Evolutionary conservation across 208 protist genomes (phyloP).

Genomic region (Pavlovales sp.): DNA sequence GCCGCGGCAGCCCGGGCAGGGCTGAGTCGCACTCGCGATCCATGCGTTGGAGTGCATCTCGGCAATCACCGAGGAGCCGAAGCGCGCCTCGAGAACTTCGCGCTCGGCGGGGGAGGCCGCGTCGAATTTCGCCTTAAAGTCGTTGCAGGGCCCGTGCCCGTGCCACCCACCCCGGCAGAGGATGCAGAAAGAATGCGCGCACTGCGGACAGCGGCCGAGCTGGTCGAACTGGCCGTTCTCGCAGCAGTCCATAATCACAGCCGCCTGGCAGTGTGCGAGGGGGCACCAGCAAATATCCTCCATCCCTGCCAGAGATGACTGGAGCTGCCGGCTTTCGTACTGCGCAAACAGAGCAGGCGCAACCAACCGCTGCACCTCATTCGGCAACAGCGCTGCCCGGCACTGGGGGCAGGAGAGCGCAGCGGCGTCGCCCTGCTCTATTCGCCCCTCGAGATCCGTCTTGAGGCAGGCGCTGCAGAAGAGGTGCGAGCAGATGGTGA

Average conservation of each 20-base stretch:
- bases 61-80: background rate
- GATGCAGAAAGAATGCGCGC: slow-evolving; percentile 3
- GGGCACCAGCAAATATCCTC: slow-evolving; percentile 18
- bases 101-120: background rate
- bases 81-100: background rate
- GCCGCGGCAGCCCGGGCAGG: slow-evolving; percentile 8
- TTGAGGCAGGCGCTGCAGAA: slow-evolving; percentile 8
- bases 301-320: background rate
- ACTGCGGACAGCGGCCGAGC: background rate
- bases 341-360: background rate
- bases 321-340: background rate
- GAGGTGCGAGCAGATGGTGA: slow-evolving; percentile 1
- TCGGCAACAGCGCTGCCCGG: background rate
- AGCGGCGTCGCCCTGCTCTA: background rate
- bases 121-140: background rate
- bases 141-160: background rate
- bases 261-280: slow-evolving; percentile 6
- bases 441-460: background rate
- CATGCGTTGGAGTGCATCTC: background rate
- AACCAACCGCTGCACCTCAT: background rate
- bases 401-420: slow-evolving; percentile 16
- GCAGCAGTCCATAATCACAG: background rate
- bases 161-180: slow-evolving; percentile 10
- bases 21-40: slow-evolving; percentile 1
- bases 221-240: background rate